These are phyloP conservation scores for Verticillium albo-atrum DNA, from an alignment of 2,329 filamentous ascomycete species.

Conservation along the genomic window DNA sequence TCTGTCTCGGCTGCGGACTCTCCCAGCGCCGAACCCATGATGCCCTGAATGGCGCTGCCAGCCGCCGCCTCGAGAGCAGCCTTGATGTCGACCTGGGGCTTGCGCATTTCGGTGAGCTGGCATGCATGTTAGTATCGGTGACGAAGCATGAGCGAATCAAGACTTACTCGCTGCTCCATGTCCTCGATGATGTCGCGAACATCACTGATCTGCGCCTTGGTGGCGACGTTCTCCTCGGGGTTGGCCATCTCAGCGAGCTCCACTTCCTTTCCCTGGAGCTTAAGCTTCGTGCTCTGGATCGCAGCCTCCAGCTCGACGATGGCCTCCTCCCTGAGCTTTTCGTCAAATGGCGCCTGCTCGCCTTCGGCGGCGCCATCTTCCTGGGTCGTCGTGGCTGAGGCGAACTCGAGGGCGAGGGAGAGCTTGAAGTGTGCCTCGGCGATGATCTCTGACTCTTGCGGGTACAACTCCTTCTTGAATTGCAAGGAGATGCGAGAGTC, in stretches of 20 bases:
- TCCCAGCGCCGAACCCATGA: constrained; percentile 61
- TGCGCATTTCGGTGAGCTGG: constrained; percentile 64
- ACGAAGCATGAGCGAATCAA: background rate
- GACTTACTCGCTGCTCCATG: constrained; percentile 67
- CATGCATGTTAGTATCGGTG: background rate
- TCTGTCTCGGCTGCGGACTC: constrained; percentile 57
- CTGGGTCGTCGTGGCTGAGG: constrained; percentile 65
- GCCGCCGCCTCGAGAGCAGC: constrained; percentile 48
- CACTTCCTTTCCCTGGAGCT: constrained; percentile 66
- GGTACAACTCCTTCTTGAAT: constrained; percentile 74
- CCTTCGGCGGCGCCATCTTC: constrained; percentile 42
- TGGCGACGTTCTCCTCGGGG: constrained; percentile 62
- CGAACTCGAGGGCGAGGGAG: constrained; percentile 90
- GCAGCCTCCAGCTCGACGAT: constrained; percentile 67
- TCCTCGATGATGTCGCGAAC: constrained; percentile 75
- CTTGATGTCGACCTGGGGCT: constrained; percentile 55
- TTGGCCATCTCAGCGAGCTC: constrained; percentile 58
- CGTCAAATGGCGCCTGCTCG: constrained; percentile 55
- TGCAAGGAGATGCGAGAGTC: constrained; percentile 75
- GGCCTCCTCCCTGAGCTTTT: constrained; percentile 66
- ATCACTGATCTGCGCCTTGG: constrained; percentile 60
- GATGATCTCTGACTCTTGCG: constrained; percentile 76
- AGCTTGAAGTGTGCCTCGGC: constrained; percentile 97
- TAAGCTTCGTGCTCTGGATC: constrained; percentile 67
- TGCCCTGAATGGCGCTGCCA: constrained; percentile 47